These are phyloP conservation scores for Fusarium sp. DNA, from an alignment of 2,329 filamentous ascomycete species.

Conservation along the genomic window DNA sequence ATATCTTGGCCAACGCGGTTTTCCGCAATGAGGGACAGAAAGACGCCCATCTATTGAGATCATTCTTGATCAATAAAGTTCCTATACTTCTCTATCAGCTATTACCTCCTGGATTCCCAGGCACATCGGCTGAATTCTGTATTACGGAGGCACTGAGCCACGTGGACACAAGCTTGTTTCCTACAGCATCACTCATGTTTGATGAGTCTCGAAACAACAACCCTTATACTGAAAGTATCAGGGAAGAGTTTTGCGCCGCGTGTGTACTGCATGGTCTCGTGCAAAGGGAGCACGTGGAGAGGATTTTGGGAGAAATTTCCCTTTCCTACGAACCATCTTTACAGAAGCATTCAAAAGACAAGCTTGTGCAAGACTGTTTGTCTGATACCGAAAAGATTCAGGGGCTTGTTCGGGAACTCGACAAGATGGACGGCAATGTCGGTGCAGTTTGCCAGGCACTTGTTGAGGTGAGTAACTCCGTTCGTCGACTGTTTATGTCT, in stretches of 20 bases:
- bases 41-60: conserved; percentile 79
- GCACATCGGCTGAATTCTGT: conserved; percentile 79
- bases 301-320: conserved; percentile 83
- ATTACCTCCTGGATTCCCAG: conserved; percentile 74
- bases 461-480: conserved; percentile 65
- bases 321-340: conserved; percentile 80
- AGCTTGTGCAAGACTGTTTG: conserved; percentile 80
- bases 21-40: conserved; percentile 69
- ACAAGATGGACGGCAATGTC: conserved; percentile 91
- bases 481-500: neutral
- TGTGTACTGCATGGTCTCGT: conserved; percentile 91
- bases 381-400: conserved; percentile 80
- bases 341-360: conserved; percentile 80
- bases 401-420: conserved; percentile 81
- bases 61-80: conserved; percentile 81
- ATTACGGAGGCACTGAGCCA: conserved; percentile 77
- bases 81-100: conserved; percentile 64
- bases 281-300: conserved; percentile 78
- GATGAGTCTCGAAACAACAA: conserved; percentile 67
- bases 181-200: conserved; percentile 68
- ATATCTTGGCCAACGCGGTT: conserved; percentile 86
- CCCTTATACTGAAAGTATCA: conserved; percentile 66
- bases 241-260: conserved; percentile 84
- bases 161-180: conserved; percentile 81
- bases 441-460: conserved; percentile 84